A percentile compares a stretch with the other conserved stretches of the same genome.
Conservation (phyloP, 352 stramenopile species). For the Globisporangium heterothallicum region DNA sequence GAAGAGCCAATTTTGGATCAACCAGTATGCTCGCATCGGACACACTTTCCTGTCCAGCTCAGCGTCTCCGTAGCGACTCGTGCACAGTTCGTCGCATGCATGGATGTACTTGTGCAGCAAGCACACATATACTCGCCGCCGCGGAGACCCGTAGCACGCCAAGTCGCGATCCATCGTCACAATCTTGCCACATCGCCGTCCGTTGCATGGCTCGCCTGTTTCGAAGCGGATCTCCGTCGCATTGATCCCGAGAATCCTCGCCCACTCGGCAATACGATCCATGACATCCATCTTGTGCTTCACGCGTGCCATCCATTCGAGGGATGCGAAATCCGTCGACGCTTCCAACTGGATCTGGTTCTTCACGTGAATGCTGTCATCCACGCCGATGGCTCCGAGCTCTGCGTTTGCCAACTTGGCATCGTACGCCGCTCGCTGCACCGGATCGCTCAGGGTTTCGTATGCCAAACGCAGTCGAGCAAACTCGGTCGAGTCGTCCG, state of each 20-base stretch:
- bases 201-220: constrained; percentile 53
- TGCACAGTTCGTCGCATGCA: constrained; percentile 68
- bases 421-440: constrained; percentile 51
- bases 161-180: constrained; percentile 78
- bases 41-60: constrained; percentile 67
- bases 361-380: constrained; percentile 32
- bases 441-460: constrained; percentile 65
- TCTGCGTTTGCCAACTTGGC: constrained; percentile 28
- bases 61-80: constrained; percentile 47
- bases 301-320: constrained; percentile 78
- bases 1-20: constrained; percentile 78
- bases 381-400: constrained; percentile 4
- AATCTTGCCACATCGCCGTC: constrained; percentile 67
- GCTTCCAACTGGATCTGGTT: constrained; percentile 65
- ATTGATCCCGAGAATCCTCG: constrained; percentile 48
- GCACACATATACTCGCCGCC: constrained; percentile 71
- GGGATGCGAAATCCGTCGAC: constrained; percentile 64
- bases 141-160: constrained; percentile 60
- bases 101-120: constrained; percentile 81
- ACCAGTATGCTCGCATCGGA: constrained; percentile 64
- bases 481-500: constrained; percentile 42
- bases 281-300: constrained; percentile 88
- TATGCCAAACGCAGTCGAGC: constrained; percentile 61
- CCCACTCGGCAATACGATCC: constrained; percentile 70
- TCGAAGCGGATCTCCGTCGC: constrained; percentile 73